Evolutionary conservation across 495 filamentous ascomycete species (phyloP), one percentile per base, ranked within the genome.

Genomic region (Aspergillus egyptiacus): DNA sequence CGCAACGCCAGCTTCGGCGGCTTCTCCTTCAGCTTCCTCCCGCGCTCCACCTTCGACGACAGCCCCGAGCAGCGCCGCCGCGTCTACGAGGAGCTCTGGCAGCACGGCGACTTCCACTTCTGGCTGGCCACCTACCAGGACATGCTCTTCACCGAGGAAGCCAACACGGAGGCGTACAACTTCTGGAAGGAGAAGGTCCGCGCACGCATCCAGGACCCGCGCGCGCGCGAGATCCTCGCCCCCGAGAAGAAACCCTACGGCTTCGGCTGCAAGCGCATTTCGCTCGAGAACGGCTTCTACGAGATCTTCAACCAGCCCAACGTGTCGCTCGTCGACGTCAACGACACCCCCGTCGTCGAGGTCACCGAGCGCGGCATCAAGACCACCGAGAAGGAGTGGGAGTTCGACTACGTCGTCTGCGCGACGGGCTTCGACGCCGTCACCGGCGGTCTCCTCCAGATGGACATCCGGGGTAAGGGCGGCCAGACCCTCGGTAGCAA

Each of bases 381-480:
- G 63, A 54, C 54, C 68, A 19, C n/a, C 13, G 40, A 52, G 24
- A 46, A 49, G n/a, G 11, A n/a, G 0, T 27, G 45, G 11, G 60
- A 67, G 6, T 58, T 73, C 11, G 74, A 77, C 38, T 60, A 69
- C 6, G 56, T 77, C 2, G 56, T 71, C 18, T 66, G 55, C 32
- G 68, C 66, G 0, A 81, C 77, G 2, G 79, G 79, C 0, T 82
- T 77, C 55, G 77, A 81, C 52, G 63, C 65, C 14, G 68, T 74
- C 13, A 76, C 74, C 0, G 77, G 75, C 65, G 17, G 33, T 2
- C 5, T 35, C 14, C 2, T 4, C 4, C 3, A 18, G 5, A 35
- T 81, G 39, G 70, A 60, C 10, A 62, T 81, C 40, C 55, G 55
- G 1, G 69, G 68, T 38, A 67, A 66, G 48, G 51, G 67, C 24